Percentiles rank a stretch among this genome's conserved stretches.
Evolutionary conservation across 2,329 filamentous ascomycete genomes (phyloP).

Genomic region (Penicillium crustosum): DNA sequence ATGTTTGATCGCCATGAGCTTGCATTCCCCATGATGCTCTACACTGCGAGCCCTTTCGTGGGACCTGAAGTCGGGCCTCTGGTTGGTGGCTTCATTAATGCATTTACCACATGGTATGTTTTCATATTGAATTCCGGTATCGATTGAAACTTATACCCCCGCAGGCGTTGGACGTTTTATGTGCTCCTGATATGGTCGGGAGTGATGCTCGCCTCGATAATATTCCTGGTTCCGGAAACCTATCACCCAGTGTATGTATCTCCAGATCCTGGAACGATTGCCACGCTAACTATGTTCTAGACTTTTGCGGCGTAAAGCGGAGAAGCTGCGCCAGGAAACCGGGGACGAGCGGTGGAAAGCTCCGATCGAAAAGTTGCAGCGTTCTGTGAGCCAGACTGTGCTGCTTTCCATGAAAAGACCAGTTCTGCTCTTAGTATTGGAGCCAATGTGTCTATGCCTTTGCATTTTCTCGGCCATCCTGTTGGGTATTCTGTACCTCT

Average conservation of each 20-base stretch:
- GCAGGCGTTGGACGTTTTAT: constrained; percentile 77
- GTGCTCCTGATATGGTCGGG: constrained; percentile 78
- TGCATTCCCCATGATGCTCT: constrained; percentile 80
- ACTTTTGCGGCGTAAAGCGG: constrained; percentile 71
- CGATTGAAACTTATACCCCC: constrained; percentile 6
- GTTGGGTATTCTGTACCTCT: constrained; percentile 85
- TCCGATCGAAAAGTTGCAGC: constrained; percentile 70
- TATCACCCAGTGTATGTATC: constrained; percentile 60
- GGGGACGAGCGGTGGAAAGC: constrained; percentile 75
- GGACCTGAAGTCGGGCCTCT: constrained; percentile 59
- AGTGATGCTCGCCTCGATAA: constrained; percentile 62
- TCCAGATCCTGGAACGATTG: neutral
- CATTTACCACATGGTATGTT: constrained; percentile 62
- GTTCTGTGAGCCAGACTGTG: constrained; percentile 65
- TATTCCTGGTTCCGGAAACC: constrained; percentile 79
- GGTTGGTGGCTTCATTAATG: constrained; percentile 77
- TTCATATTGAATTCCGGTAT: neutral
- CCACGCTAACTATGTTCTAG: constrained; percentile 47
- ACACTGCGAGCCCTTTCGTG: constrained; percentile 62
- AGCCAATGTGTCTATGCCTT: constrained; percentile 82
- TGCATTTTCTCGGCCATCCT: constrained; percentile 81
- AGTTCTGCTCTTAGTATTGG: constrained; percentile 74
- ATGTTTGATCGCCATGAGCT: constrained; percentile 69
- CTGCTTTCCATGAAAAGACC: constrained; percentile 61
- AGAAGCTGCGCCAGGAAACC: constrained; percentile 67